phyloP scores from a whole-genome alignment of 1,284 basidiomycete genomes.

The Sporisorium graminicola region DNA sequence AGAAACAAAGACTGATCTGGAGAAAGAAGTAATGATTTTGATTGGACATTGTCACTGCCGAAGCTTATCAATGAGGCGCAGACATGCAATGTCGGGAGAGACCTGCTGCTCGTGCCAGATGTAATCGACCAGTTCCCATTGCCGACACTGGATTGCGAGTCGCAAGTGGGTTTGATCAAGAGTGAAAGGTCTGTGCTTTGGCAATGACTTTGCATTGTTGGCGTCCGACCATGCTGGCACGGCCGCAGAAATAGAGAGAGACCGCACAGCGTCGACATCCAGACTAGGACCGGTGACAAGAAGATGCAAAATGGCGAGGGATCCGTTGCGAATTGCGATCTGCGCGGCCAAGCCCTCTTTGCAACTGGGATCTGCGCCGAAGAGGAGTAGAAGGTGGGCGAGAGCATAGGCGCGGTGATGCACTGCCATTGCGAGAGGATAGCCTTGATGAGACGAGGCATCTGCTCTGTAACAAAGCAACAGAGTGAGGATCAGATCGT shows the following conservation, averaged over 20 bases:
- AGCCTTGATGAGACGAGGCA: slow-evolving; percentile 37
- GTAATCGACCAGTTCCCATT: slow-evolving; percentile 42
- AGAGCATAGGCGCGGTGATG: slow-evolving; percentile 31
- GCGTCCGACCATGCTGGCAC: too few relatives aligned
- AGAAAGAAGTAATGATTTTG: too few relatives aligned
- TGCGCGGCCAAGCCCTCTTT: slow-evolving; percentile 40
- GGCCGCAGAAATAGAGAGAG: too few relatives aligned
- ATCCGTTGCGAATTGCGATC: slow-evolving; percentile 42
- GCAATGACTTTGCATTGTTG: too few relatives aligned
- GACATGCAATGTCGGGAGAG: slow-evolving; percentile 37
- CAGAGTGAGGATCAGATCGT: slow-evolving; percentile 26
- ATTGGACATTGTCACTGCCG: background rate
- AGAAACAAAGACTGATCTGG: too few relatives aligned
- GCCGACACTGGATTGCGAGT: slow-evolving; percentile 24
- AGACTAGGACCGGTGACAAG: slow-evolving; percentile 12
- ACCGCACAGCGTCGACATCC: background rate
- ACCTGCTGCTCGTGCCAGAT: slow-evolving; percentile 38
- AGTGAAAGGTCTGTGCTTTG: too few relatives aligned
- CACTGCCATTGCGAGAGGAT: slow-evolving; percentile 43
- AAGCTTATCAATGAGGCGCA: slow-evolving; percentile 34
- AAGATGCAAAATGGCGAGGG: slow-evolving; percentile 15
- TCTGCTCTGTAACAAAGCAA: slow-evolving; percentile 22
- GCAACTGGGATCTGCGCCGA: slow-evolving; percentile 27
- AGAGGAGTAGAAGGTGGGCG: slow-evolving; percentile 24
- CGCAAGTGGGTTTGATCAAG: slow-evolving; percentile 19